Percentiles rank a stretch among this genome's conserved stretches.
Conservation (phyloP, 192 early-diverging fungal genomes). For the Nowakowskiella sp. region DNA sequence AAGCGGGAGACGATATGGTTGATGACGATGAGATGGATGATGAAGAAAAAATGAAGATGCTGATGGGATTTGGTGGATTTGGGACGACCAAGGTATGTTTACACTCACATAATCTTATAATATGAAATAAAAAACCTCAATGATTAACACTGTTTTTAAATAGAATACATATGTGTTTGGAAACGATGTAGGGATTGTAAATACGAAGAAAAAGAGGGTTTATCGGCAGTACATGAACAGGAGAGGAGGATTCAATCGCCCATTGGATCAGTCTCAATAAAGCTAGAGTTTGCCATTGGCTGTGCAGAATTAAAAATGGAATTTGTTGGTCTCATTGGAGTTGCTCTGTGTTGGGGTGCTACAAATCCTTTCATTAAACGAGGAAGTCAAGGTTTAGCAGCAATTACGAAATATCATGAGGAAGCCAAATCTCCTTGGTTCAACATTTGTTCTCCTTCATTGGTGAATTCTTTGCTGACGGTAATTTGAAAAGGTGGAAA, state of each 20-base stretch:
- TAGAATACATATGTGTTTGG: slow-evolving; percentile 71
- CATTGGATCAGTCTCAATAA: too few relatives aligned
- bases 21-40: slow-evolving; percentile 35
- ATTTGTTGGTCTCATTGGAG: slow-evolving; percentile 39
- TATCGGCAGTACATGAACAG: slow-evolving; percentile 95
- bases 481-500: slow-evolving; percentile 37
- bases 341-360: slow-evolving; percentile 88
- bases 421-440: neutral
- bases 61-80: slow-evolving; percentile 89
- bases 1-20: too few relatives aligned
- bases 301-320: too few relatives aligned
- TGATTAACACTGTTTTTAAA: slow-evolving; percentile 6
- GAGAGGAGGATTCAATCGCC: slow-evolving; percentile 82
- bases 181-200: slow-evolving; percentile 61
- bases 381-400: slow-evolving; percentile 73
- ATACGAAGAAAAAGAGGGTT: slow-evolving; percentile 75
- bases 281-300: too few relatives aligned
- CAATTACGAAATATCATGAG: slow-evolving; percentile 34
- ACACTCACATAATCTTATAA: slow-evolving; percentile 2
- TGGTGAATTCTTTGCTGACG: slow-evolving; percentile 13
- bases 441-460: neutral
- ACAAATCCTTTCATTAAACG: slow-evolving; percentile 95
- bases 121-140: neutral
- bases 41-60: slow-evolving; percentile 71
- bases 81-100: slow-evolving; percentile 66